These are phyloP conservation scores for Coemansia sp. DNA, from an alignment of 192 early-diverging fungal species.

Conservation along the genomic window DNA sequence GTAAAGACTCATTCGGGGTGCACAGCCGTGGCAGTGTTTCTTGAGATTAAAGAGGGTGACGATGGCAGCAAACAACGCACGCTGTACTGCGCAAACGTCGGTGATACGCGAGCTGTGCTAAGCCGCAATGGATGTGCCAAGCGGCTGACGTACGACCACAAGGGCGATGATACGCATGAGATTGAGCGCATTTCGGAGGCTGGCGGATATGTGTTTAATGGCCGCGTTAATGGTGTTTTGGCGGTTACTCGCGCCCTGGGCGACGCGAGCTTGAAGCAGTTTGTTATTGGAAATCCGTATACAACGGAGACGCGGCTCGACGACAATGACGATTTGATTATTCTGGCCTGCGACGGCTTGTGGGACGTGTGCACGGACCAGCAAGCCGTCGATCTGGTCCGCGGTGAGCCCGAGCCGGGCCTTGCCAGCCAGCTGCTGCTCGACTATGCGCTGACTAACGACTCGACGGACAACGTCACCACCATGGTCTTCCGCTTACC, in stretches of 20 bases:
- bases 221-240: conserved; percentile 92
- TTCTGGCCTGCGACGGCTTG: conserved; percentile 96
- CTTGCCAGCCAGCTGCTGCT: conserved; percentile 76
- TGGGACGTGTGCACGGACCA: conserved; percentile 99
- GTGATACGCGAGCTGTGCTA: conserved; percentile 94
- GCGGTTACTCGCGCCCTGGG: conserved; percentile 96
- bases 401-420: conserved; percentile 72
- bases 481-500: conserved; percentile 77
- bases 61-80: conserved; percentile 20
- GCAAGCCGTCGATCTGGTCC: conserved; percentile 83
- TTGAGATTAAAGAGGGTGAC: conserved; percentile 41
- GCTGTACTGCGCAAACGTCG: conserved; percentile 94
- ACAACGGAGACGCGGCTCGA: conserved; percentile 87
- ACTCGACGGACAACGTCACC: conserved; percentile 93
- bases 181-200: conserved; percentile 85
- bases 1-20: conserved; percentile 85
- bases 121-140: conserved; percentile 79
- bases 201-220: conserved; percentile 98
- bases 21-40: conserved; percentile 83
- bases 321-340: conserved; percentile 75
- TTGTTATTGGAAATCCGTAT: conserved; percentile 92
- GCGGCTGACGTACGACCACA: conserved; percentile 96
- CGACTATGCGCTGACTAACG: conserved; percentile 86
- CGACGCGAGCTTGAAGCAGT: conserved; percentile 95
- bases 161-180: conserved; percentile 88